These are phyloP conservation scores for Cladosporium austrohemisphaericum DNA, from an alignment of 2,329 filamentous ascomycete species.

Conservation along the genomic window DNA sequence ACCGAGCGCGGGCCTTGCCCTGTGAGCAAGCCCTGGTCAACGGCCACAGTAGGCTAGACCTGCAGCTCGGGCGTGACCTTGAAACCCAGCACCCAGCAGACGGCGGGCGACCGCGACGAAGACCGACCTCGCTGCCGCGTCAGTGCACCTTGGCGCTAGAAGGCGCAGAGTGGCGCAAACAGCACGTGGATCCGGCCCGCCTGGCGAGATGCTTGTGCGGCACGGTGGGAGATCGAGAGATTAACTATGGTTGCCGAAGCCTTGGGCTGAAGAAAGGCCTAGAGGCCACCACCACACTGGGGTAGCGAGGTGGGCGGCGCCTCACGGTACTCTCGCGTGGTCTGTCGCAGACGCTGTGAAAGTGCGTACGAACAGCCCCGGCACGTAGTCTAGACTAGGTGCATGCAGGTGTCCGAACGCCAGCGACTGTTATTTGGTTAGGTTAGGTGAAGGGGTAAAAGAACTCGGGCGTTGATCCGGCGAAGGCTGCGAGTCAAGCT, in stretches of 20 bases:
- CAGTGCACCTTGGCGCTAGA: constrained; percentile 15
- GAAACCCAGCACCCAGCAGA: constrained; percentile 7
- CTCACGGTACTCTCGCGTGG: not conserved
- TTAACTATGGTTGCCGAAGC: constrained; percentile 15
- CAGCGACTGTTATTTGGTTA: not conserved
- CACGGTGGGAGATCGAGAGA: constrained; percentile 13
- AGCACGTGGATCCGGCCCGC: constrained; percentile 14
- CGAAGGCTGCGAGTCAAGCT: constrained; percentile 11
- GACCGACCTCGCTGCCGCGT: constrained; percentile 12
- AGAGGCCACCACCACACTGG: constrained; percentile 2
- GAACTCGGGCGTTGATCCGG: constrained; percentile 11
- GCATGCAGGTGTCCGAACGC: not conserved
- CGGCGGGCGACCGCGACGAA: not conserved
- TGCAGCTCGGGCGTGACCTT: constrained; percentile 11
- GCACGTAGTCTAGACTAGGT: not conserved
- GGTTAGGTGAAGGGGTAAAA: not conserved
- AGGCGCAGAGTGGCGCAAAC: constrained; percentile 5
- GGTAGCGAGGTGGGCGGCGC: constrained; percentile 12
- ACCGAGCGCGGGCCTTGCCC: constrained; percentile 1
- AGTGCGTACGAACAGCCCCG: not conserved
- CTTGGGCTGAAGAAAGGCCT: constrained; percentile 14
- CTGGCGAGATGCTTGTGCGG: constrained; percentile 11
- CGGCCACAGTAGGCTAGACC: constrained; percentile 8
- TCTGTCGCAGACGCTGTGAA: constrained; percentile 2
- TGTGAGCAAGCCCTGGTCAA: not conserved